These are phyloP conservation scores for Cyclotella cryptica DNA, from an alignment of 108 stramenopile genomes.

Conservation along the genomic window DNA sequence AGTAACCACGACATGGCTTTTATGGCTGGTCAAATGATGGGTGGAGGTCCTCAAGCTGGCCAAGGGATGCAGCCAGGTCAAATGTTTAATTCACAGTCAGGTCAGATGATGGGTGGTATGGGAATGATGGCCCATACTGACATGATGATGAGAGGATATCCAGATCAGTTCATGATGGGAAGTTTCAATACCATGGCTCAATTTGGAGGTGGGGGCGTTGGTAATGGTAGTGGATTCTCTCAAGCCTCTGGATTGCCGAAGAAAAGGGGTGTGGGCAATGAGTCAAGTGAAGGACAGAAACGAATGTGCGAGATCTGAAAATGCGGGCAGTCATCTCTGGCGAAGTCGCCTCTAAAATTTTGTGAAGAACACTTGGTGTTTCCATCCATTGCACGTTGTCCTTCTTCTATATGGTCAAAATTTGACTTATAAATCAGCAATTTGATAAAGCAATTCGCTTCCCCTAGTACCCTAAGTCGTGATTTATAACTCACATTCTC, in stretches of 20 bases:
- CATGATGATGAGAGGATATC: conserved; percentile 15
- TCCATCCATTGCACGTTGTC: too few species aligned
- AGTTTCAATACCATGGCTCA: background rate
- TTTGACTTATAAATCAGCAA: too few species aligned
- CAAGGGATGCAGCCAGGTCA: background rate
- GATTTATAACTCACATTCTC: too few species aligned
- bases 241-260: background rate
- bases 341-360: too few species aligned
- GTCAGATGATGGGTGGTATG: conserved; percentile 9
- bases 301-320: conserved; percentile 3
- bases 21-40: conserved; percentile 5
- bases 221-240: background rate
- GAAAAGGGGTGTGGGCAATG: background rate
- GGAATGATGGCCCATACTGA: conserved; percentile 10
- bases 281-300: background rate
- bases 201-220: background rate
- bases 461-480: too few species aligned
- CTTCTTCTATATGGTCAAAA: too few species aligned
- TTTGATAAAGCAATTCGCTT: too few species aligned
- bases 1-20: conserved; percentile 11
- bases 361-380: too few species aligned
- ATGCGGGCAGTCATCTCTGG: background rate
- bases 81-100: too few species aligned
- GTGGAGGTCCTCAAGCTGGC: background rate
- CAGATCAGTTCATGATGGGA: conserved; percentile 4